Evolutionary conservation across 2,329 filamentous ascomycete species (phyloP), one percentile per base, ranked within the genome.

Genomic region (Tolypocladium guangdongense): DNA sequence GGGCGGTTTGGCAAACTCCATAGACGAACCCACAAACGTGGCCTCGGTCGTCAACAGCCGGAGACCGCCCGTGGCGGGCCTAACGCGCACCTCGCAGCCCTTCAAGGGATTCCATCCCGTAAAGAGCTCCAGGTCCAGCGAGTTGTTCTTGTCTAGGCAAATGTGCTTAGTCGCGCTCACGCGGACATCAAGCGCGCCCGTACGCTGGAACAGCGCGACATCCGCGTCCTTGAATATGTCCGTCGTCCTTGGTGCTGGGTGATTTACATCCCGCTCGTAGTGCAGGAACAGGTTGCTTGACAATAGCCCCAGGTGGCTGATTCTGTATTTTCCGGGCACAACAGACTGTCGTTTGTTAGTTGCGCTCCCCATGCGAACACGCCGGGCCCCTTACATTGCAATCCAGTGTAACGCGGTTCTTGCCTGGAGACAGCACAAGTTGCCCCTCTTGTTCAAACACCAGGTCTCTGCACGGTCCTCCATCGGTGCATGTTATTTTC

Each of bases 61-160:
- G 48, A 88, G 66, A 0, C 84, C 84, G 14, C 83, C 84, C 0
- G 84, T 87, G 1, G 81, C 81, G 2, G 83, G 78, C 53, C 80
- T 80, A 47, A 87, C 73, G 36, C 80, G 77, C 36, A 88, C 67
- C 51, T 85, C 82, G 51, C 79, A 84, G 22, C 64, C 76, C 35
- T 66, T 71, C 2, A 87, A 73, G 2, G 83, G 69, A 63, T 96
- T 95, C 78, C 86, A 87, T 1, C 90, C 91, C 12, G 84, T 83
- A 12, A 74, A 73, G 14, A 96, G 70, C 50, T 83, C 77, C 22
- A 99, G 73, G 55, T 95, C 88, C 0, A 97, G 74, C 0, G 82
- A 84, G 54, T 88, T 88, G 61, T 85, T 84, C 59, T 84, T 84
- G 64, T 95, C 88, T 6, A 99, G 80, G 57, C 92, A 84, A 27